Evolutionary conservation across 1,284 basidiomycete genomes (phyloP).

Genomic region (Puccinia polysora): DNA sequence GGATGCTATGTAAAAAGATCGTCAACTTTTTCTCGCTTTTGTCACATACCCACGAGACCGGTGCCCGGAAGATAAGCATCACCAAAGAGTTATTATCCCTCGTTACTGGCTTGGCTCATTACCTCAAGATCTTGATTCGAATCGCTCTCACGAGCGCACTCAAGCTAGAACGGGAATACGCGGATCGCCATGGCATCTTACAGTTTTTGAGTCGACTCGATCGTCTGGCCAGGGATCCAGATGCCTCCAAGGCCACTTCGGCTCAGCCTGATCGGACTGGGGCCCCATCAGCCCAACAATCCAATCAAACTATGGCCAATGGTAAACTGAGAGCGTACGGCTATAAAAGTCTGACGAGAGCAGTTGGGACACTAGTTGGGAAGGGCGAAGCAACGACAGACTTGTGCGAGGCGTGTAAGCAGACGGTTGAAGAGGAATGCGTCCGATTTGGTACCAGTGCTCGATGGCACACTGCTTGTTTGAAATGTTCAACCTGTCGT

Average conservation of each 20-base stretch:
- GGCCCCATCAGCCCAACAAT: background rate
- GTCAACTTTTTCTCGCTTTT: slow-evolving; percentile 96
- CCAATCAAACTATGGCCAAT: slow-evolving; percentile 43
- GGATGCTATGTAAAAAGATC: slow-evolving; percentile 97
- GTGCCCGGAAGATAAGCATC: slow-evolving; percentile 83
- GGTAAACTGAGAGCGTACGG: slow-evolving; percentile 63
- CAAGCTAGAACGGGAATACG: slow-evolving; percentile 86
- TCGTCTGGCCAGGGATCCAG: slow-evolving; percentile 71
- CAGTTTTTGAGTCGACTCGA: slow-evolving; percentile 89
- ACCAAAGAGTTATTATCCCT: slow-evolving; percentile 95
- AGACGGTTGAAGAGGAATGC: slow-evolving; percentile 96
- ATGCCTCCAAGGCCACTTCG: slow-evolving; percentile 51
- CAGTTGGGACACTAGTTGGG: slow-evolving; percentile 50
- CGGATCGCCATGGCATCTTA: slow-evolving; percentile 73
- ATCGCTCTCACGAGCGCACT: slow-evolving; percentile 94
- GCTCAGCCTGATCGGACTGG: background rate
- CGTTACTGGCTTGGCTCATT: slow-evolving; percentile 95
- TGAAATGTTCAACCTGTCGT: slow-evolving; percentile 75
- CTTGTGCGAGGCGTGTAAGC: slow-evolving; percentile 78
- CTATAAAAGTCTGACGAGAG: slow-evolving; percentile 74
- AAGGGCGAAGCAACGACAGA: slow-evolving; percentile 59
- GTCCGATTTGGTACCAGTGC: slow-evolving; percentile 85
- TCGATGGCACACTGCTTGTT: slow-evolving; percentile 90
- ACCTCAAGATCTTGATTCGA: slow-evolving; percentile 97
- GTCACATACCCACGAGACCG: slow-evolving; percentile 91